These are phyloP conservation scores for Spathaspora gorwiae DNA, from an alignment of 805 yeast genomes.

Conservation along the genomic window DNA sequence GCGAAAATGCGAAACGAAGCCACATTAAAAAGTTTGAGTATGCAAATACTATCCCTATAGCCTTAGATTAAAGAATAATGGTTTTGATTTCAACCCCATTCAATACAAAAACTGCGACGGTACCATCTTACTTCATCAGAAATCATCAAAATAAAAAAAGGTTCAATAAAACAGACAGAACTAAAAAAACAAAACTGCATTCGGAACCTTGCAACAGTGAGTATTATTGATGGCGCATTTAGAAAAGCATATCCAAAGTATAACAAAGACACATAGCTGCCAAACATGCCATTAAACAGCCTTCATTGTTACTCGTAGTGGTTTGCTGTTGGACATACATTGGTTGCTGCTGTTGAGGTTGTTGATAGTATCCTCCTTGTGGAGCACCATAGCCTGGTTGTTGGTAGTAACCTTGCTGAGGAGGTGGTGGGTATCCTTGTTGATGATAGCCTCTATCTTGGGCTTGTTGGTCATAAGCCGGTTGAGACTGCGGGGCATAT, in stretches of 20 bases:
- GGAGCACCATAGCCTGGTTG: constrained; percentile 11
- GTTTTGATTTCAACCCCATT: no score
- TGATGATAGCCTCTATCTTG: constrained; percentile 20
- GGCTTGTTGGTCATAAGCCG: constrained; percentile 11
- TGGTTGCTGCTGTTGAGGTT: constrained; percentile 30
- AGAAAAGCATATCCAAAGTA: constrained; percentile 26
- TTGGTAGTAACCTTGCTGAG: constrained; percentile 16
- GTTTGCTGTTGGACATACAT: constrained; percentile 42
- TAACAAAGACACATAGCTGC: constrained; percentile 42
- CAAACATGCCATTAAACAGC: constrained; percentile 39
- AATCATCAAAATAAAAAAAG: background rate
- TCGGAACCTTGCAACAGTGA: no score
- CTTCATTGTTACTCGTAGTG: constrained; percentile 16
- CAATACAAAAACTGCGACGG: no score
- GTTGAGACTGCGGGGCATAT: constrained; percentile 21
- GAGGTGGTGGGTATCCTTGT: constrained; percentile 9
- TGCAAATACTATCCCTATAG: no score
- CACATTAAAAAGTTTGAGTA: no score
- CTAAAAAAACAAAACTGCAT: no score
- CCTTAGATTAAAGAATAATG: no score
- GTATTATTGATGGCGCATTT: background rate
- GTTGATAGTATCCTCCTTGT: constrained; percentile 35
- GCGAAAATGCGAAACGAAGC: no score
- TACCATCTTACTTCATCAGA: background rate
- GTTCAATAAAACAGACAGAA: background rate